Evolutionary conservation across 73 alveolate genomes (phyloP).

Genomic region (Chromera velia): DNA sequence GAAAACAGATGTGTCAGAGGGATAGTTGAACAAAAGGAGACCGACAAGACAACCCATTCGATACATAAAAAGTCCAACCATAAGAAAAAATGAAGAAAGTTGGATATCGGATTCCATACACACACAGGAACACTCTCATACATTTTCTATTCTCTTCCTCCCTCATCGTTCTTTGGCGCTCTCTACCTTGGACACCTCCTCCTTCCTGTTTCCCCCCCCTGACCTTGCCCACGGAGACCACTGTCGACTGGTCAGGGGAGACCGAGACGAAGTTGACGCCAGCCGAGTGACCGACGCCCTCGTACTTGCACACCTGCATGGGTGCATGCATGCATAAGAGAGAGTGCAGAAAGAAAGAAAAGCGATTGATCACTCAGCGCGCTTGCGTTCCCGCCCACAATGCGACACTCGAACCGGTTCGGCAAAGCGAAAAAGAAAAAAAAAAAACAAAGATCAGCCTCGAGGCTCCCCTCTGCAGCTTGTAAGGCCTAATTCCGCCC

Average conservation of each 20-base stretch:
- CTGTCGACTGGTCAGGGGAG: conserved; percentile 67
- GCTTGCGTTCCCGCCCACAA: not conserved
- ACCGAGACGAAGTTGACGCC: conserved; percentile 66
- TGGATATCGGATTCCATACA: too few relatives aligned
- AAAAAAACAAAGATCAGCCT: too few relatives aligned
- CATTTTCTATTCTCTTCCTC: too few relatives aligned
- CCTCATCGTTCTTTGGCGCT: too few relatives aligned
- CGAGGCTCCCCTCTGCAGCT: too few relatives aligned
- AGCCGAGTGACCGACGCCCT: conserved; percentile 78
- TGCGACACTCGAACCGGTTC: not conserved
- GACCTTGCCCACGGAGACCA: too few relatives aligned
- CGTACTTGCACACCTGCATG: conserved; percentile 33
- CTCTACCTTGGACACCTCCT: not conserved
- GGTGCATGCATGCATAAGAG: not conserved
- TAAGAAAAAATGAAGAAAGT: too few relatives aligned
- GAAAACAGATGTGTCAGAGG: not conserved
- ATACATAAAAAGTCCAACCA: too few relatives aligned
- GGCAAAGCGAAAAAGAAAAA: not conserved
- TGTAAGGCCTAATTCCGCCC: too few relatives aligned
- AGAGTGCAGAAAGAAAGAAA: not conserved
- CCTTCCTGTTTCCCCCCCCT: not conserved
- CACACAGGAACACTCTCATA: too few relatives aligned
- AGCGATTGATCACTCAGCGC: not conserved
- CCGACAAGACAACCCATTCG: not conserved
- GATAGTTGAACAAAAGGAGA: not conserved